Percentiles rank a stretch among this genome's conserved stretches.
These are phyloP conservation scores for Tephrocybe sp. DNA, from an alignment of 768 basidiomycete genomes.

Conservation along the genomic window DNA sequence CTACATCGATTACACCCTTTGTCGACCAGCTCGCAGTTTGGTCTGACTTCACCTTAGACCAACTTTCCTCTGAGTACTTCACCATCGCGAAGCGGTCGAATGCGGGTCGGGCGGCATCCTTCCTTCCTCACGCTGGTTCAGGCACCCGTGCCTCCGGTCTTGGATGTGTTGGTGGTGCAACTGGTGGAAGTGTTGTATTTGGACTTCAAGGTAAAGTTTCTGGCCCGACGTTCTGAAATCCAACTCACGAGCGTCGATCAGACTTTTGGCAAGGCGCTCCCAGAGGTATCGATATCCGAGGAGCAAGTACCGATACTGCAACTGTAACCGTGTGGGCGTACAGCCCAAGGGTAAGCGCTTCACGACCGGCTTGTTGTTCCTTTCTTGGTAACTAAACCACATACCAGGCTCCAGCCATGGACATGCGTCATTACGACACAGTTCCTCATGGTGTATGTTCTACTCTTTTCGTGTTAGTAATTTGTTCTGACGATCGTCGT, in stretches of 20 bases:
- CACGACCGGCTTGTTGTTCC: background rate
- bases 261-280: constrained; percentile 40
- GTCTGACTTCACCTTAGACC: constrained; percentile 35
- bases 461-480: background rate
- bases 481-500: background rate
- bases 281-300: constrained; percentile 32
- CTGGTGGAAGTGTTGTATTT: constrained; percentile 33
- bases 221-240: background rate
- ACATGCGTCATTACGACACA: constrained; percentile 38
- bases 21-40: constrained; percentile 32
- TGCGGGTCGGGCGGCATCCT: constrained; percentile 26
- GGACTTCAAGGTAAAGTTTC: constrained; percentile 26
- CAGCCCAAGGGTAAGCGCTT: constrained; percentile 27
- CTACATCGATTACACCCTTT: constrained; percentile 29
- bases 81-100: constrained; percentile 29
- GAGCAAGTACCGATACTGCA: constrained; percentile 25
- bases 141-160: constrained; percentile 32
- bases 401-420: constrained; percentile 29
- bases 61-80: constrained; percentile 29
- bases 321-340: constrained; percentile 37
- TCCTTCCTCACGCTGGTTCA: constrained; percentile 29
- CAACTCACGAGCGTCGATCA: constrained; percentile 4
- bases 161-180: constrained; percentile 36
- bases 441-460: constrained; percentile 33
- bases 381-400: background rate